Evolutionary conservation across 805 yeast genomes (phyloP), one percentile per base, ranked within the genome.

Genomic region (Candida silvicultrix): DNA sequence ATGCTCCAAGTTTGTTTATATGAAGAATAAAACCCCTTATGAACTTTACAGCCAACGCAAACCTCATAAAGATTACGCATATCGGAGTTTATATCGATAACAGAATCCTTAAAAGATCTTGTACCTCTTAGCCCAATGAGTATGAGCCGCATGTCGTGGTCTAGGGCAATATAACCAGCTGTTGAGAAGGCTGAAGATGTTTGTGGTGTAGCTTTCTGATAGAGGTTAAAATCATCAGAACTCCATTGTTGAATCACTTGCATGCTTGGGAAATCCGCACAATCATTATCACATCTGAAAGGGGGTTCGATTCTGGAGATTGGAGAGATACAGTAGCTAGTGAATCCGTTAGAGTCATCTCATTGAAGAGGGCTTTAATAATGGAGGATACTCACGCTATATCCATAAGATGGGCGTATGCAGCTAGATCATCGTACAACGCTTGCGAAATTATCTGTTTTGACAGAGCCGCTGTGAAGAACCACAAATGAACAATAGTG

Each of bases 311-410:
- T 58, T 18, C 40, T 38, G 0, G 56, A 41, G 4, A 52, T 23
- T 3, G 56, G 54, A 1, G 64, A 57, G 1, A 59, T 52, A 35
- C 64, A 59, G 38, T 58, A 54, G 42, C n/a, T n/a, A n/a, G n/a
- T n/a, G n/a, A n/a, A n/a, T n/a, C n/a, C n/a, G n/a, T n/a, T n/a
- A n/a, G n/a, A n/a, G n/a, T n/a, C n/a, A n/a, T n/a, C n/a, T n/a
- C n/a, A n/a, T n/a, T n/a, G n/a, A n/a, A n/a, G n/a, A n/a, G n/a
- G n/a, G n/a, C n/a, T n/a, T n/a, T n/a, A n/a, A n/a, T n/a, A n/a
- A n/a, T n/a, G n/a, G n/a, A n/a, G n/a, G n/a, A n/a, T n/a, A n/a
- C n/a, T n/a, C n/a, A n/a, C n/a, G 62, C 51, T 15, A 59, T 55
- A 31, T 59, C 63, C 21, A 56, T 57, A 14, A 59, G 23, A 42